Conservation (phyloP, 1,284 basidiomycete species). For the Ceratobasidium sp. region DNA sequence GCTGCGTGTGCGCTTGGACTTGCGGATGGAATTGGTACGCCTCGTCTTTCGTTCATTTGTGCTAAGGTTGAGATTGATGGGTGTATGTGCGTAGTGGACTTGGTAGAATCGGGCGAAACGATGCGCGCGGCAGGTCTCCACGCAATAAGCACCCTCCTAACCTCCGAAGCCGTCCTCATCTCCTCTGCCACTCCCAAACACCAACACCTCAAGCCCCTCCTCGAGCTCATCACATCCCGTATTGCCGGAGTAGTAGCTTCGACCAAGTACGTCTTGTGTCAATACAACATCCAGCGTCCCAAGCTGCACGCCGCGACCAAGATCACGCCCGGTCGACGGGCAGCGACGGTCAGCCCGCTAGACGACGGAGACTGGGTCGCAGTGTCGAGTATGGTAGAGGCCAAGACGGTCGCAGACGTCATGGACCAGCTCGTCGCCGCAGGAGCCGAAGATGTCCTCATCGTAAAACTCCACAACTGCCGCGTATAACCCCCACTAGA, state of each 20-base stretch:
- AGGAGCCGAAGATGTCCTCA: constrained; percentile 91
- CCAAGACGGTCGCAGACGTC: constrained; percentile 80
- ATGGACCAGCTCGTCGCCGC: constrained; percentile 89
- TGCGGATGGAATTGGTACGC: constrained; percentile 94
- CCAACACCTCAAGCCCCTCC: constrained; percentile 73
- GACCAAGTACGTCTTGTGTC: constrained; percentile 85
- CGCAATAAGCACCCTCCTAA: constrained; percentile 88
- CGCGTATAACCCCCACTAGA: no score
- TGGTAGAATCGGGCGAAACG: constrained; percentile 95
- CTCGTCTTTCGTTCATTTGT: constrained; percentile 30
- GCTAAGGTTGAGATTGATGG: no score
- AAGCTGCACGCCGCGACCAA: constrained; percentile 70
- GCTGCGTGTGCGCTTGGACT: constrained; percentile 96
- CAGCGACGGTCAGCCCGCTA: constrained; percentile 89
- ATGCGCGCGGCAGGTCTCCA: constrained; percentile 98
- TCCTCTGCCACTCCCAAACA: constrained; percentile 71
- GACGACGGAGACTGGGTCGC: constrained; percentile 87
- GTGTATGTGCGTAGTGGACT: constrained; percentile 34
- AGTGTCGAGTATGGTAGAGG: constrained; percentile 93
- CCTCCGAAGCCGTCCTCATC: constrained; percentile 95
- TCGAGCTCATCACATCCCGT: constrained; percentile 84
- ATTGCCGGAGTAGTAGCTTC: constrained; percentile 96
- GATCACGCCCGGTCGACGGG: constrained; percentile 90
- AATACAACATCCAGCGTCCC: constrained; percentile 87
- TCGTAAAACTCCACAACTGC: constrained; percentile 93